These are phyloP conservation scores for Ceriops decandra DNA, from an alignment of 345 rosid genomes.

Conservation along the genomic window DNA sequence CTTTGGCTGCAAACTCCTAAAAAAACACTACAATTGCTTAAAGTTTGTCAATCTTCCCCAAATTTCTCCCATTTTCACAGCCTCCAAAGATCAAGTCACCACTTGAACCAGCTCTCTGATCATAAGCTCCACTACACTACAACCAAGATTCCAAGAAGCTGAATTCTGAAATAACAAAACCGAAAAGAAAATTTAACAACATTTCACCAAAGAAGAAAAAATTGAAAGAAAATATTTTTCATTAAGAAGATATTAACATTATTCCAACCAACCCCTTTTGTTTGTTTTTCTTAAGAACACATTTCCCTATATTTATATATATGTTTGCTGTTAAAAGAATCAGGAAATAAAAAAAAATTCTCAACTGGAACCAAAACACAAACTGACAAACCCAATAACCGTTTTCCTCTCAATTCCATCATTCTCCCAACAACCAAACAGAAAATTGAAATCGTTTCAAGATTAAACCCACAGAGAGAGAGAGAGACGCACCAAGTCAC, in stretches of 20 bases:
- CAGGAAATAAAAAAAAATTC: not conserved
- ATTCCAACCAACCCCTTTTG: too few relatives aligned
- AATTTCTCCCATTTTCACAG: constrained; percentile 7
- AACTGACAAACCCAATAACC: constrained; percentile 5
- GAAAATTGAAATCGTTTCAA: not conserved
- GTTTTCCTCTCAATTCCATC: constrained; percentile 1
- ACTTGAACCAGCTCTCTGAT: constrained; percentile 13
- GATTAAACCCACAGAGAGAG: constrained; percentile 8
- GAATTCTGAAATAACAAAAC: constrained; percentile 31
- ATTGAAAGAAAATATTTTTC: not conserved
- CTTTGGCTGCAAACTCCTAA: constrained; percentile 13
- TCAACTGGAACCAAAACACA: constrained; percentile 5
- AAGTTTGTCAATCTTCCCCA: constrained; percentile 16
- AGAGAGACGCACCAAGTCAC: not conserved
- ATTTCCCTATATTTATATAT: too few relatives aligned
- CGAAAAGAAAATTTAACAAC: not conserved
- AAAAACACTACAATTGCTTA: constrained; percentile 9
- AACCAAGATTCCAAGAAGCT: constrained; percentile 33
- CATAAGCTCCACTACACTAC: constrained; percentile 21
- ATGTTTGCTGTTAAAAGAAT: not conserved
- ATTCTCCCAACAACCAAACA: constrained; percentile 22
- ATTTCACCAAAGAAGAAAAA: not conserved
- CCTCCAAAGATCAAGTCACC: constrained; percentile 12
- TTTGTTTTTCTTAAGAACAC: too few relatives aligned
- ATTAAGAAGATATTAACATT: too few relatives aligned